phyloP scores from a whole-genome alignment of 2,329 filamentous ascomycete genomes.

The Cercospora zeae-maydis region DNA sequence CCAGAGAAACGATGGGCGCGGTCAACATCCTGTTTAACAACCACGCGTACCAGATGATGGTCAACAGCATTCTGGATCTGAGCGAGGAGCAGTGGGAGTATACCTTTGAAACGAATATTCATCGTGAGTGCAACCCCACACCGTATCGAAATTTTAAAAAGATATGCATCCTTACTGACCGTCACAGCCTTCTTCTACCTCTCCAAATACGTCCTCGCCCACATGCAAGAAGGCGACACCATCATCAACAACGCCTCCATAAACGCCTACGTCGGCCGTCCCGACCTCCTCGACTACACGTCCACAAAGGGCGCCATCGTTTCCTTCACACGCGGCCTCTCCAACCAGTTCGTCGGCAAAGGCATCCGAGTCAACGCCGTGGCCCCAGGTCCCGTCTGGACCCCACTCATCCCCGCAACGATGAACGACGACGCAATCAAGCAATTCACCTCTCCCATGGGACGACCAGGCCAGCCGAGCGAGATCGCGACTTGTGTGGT shows the following conservation, averaged over 20 bases:
- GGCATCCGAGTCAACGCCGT: conserved; percentile 75
- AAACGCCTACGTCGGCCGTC: conserved; percentile 77
- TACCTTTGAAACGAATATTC: conserved; percentile 81
- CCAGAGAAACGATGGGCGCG: conserved; percentile 61
- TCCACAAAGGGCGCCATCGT: conserved; percentile 75
- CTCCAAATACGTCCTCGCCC: conserved; percentile 69
- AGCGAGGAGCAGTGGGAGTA: conserved; percentile 74
- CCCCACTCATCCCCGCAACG: conserved; percentile 68
- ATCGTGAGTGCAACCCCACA: conserved; percentile 40
- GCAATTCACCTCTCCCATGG: conserved; percentile 70
- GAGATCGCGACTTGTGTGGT: conserved; percentile 81
- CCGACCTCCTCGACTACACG: conserved; percentile 78
- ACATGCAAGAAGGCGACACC: conserved; percentile 69
- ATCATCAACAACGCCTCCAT: conserved; percentile 87
- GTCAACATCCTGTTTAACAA: conserved; percentile 76
- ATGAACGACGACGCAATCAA: conserved; percentile 69
- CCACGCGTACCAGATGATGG: conserved; percentile 69
- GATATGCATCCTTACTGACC: not conserved
- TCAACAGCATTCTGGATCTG: conserved; percentile 66
- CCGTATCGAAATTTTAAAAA: not conserved
- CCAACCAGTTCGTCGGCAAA: conserved; percentile 67
- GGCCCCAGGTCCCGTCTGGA: conserved; percentile 77
- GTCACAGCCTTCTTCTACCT: conserved; percentile 64
- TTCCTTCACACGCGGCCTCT: conserved; percentile 72
- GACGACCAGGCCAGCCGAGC: conserved; percentile 71